Evolutionary conservation across 2,329 filamentous ascomycete genomes (phyloP).

Genomic region (Pyrenophora teres): DNA sequence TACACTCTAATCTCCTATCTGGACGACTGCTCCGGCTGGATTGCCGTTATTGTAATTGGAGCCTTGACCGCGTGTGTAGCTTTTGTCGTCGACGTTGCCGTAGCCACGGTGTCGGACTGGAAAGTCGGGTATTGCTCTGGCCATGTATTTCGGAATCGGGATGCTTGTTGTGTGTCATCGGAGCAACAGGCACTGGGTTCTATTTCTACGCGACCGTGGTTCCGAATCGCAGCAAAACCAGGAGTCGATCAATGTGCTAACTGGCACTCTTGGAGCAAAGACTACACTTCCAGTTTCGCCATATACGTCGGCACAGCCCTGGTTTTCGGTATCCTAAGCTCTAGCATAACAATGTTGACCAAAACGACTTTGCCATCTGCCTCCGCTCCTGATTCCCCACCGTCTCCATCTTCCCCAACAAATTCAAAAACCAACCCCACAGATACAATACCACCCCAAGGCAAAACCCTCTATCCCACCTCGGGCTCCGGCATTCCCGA

Average conservation of each 20-base stretch:
- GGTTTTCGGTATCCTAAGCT: slow-evolving; percentile 56
- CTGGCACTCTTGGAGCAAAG: slow-evolving; percentile 53
- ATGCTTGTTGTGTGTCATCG: slow-evolving; percentile 53
- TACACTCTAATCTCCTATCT: slow-evolving; percentile 49
- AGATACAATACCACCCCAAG: slow-evolving; percentile 28
- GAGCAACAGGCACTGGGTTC: slow-evolving; percentile 23
- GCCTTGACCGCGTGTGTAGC: slow-evolving; percentile 60
- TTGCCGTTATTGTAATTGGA: slow-evolving; percentile 60
- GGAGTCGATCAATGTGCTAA: slow-evolving; percentile 39
- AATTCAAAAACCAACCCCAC: slow-evolving; percentile 14
- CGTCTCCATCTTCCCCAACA: slow-evolving; percentile 10
- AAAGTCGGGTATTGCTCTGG: slow-evolving; percentile 61
- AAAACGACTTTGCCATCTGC: slow-evolving; percentile 55
- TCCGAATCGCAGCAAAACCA: too few relatives aligned
- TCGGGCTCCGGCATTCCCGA: slow-evolving; percentile 65
- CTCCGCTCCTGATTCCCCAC: slow-evolving; percentile 25
- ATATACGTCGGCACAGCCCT: slow-evolving; percentile 58
- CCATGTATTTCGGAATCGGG: slow-evolving; percentile 54
- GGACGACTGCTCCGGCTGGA: slow-evolving; percentile 61
- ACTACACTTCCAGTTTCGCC: slow-evolving; percentile 51
- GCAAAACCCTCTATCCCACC: slow-evolving; percentile 64
- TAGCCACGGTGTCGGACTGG: slow-evolving; percentile 61
- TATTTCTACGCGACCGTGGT: neutral
- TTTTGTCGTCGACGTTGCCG: slow-evolving; percentile 60
- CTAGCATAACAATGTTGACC: slow-evolving; percentile 56